phyloP scores from a whole-genome alignment of 2,329 filamentous ascomycete species.

The Teratosphaeria gauchensis region DNA sequence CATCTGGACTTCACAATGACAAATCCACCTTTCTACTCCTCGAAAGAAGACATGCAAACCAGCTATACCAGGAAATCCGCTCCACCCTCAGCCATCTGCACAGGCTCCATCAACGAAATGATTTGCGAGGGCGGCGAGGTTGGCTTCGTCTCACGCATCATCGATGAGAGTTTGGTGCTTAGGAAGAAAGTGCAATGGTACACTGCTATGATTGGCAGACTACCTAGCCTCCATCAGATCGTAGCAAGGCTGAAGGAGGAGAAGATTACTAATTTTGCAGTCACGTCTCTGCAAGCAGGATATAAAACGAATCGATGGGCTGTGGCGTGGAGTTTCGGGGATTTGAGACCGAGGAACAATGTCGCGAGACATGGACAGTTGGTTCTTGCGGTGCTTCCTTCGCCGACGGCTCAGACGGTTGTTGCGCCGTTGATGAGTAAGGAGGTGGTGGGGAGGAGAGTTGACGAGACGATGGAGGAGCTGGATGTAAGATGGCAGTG shows the following conservation, averaged over 20 bases:
- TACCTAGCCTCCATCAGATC: conserved; percentile 56
- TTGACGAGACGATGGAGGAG: conserved; percentile 41
- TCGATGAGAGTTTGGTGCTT: conserved; percentile 57
- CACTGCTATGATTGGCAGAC: conserved; percentile 80
- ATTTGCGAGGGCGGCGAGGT: conserved; percentile 64
- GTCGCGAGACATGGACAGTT: conserved; percentile 22
- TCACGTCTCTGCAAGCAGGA: conserved; percentile 70
- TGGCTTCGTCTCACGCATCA: conserved; percentile 60
- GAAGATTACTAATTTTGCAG: conserved; percentile 65
- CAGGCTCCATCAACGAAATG: conserved; percentile 55
- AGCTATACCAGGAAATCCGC: conserved; percentile 56
- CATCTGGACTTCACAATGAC: conserved; percentile 78
- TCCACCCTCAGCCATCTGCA: conserved; percentile 44
- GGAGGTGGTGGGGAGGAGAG: conserved; percentile 20
- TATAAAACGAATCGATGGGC: conserved; percentile 76
- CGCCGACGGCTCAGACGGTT: conserved; percentile 43
- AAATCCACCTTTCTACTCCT: conserved; percentile 91
- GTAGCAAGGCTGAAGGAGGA: conserved; percentile 47
- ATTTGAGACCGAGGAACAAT: conserved; percentile 51
- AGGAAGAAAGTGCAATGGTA: conserved; percentile 68
- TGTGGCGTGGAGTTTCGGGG: conserved; percentile 74
- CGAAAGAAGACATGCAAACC: conserved; percentile 54
- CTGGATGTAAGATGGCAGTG: conserved; percentile 59
- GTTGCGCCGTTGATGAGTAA: conserved; percentile 19
- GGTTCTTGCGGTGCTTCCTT: conserved; percentile 25